These are phyloP conservation scores for Ulota crispa DNA, from an alignment of 225 moss, liverwort and hornwort genomes.

Conservation along the genomic window DNA sequence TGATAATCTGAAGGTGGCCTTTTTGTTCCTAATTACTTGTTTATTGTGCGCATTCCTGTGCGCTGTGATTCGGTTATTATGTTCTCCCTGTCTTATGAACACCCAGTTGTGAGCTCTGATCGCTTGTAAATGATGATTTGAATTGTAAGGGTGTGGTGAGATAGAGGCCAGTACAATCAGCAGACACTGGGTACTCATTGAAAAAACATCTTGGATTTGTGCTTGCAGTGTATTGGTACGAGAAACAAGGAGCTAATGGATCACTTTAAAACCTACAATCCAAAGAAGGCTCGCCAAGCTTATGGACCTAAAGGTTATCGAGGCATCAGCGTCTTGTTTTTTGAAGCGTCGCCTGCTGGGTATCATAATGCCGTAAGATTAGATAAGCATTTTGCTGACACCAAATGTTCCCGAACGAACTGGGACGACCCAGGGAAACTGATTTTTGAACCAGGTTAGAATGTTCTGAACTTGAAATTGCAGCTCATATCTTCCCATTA, in stretches of 20 bases:
- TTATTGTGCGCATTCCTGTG: neutral
- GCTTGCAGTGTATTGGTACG: conserved; percentile 67
- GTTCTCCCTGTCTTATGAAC: neutral
- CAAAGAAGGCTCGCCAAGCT: conserved; percentile 65
- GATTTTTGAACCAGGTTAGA: conserved; percentile 38
- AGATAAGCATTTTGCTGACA: conserved; percentile 51
- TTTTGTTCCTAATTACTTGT: neutral
- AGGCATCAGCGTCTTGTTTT: conserved; percentile 67
- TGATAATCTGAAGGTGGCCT: conserved; percentile 54
- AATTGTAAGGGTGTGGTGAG: neutral
- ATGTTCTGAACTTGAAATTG: conserved; percentile 15
- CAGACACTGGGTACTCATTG: neutral
- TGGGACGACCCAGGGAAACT: conserved; percentile 57
- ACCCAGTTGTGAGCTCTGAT: neutral
- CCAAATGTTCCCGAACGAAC: conserved; percentile 44
- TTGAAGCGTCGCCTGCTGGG: conserved; percentile 61
- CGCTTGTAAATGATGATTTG: neutral
- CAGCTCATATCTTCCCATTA: neutral
- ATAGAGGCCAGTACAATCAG: neutral
- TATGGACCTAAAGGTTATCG: conserved; percentile 77
- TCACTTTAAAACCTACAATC: conserved; percentile 60
- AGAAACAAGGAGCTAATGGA: conserved; percentile 74
- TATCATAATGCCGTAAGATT: conserved; percentile 64
- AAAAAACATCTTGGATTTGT: neutral
- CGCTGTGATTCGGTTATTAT: neutral